Evolutionary conservation across 2,329 filamentous ascomycete genomes (phyloP), one percentile per base, ranked within the genome.

Genomic region (Alternaria alternata): DNA sequence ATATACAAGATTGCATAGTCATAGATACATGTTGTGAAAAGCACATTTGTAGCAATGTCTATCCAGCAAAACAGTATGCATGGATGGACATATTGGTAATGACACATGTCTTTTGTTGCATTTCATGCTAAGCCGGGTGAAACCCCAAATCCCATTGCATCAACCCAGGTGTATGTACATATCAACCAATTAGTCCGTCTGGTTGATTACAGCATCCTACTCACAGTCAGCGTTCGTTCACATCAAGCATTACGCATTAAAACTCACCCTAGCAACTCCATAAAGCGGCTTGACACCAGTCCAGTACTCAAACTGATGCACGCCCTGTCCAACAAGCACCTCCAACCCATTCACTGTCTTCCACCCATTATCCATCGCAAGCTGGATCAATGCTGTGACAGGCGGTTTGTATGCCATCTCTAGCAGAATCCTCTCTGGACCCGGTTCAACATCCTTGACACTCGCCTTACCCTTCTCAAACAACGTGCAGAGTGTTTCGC

Each of bases 351-450:
- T 89, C 63, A 98, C 90, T 2, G 91, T 93, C 57, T 82, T 85
- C 95, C 95, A 99, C 3, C 90, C 89, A 12, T 87, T 86, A 67
- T 90, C 86, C 69, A 88, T 85, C 3, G 94, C 94, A 75, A 97
- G 82, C 75, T 91, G 86, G 89, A 98, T 97, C 67, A 97, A 80
- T 7, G 90, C 87, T 5, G 95, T 99, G 53, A 91, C 86, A 0
- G 86, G 83, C 20, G 95, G 95, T 79, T 94, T 96, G 79, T 99
- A 99, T 2, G 95, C 94, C 94, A 99, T 97, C 79, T 99, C 95
- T 4, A 98, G 81, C 62, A 98, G 80, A 12, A 95, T 80, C 6
- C 78, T 79, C 52, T 79, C 79, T 24, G 76, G 75, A 8, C 54
- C 68, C 1, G 57, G 54, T 12, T 65, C 59, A 26, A 66, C 66